Percentiles rank a stretch among this genome's conserved stretches.
These are phyloP conservation scores for Verticillium isaacii DNA, from an alignment of 2,329 filamentous ascomycete species.

Conservation along the genomic window DNA sequence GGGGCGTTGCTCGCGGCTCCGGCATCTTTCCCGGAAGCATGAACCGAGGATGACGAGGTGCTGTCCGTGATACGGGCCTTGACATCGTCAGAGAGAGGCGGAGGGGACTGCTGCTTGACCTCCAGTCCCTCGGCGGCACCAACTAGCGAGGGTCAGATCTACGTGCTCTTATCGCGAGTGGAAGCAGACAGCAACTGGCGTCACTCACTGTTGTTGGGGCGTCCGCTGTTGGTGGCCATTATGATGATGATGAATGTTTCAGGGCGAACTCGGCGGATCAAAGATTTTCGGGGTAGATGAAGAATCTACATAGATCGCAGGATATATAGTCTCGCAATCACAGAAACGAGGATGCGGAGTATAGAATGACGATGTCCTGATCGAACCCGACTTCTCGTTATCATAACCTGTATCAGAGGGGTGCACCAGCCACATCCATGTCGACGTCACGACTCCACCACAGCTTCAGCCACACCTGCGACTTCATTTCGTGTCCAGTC, in stretches of 20 bases:
- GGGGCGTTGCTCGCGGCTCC: slow-evolving; percentile 24
- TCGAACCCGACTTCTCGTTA: slow-evolving; percentile 9
- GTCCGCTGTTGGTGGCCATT: slow-evolving; percentile 53
- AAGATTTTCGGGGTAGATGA: no score
- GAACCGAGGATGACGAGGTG: slow-evolving; percentile 17
- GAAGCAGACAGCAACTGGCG: not conserved
- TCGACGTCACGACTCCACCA: not conserved
- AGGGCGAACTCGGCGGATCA: no score
- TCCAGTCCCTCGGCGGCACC: slow-evolving; percentile 33
- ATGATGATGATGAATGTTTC: slow-evolving; percentile 25
- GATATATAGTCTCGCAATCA: no score
- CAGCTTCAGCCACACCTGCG: not conserved
- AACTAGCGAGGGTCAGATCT: slow-evolving; percentile 23
- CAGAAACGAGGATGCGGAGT: slow-evolving; percentile 25
- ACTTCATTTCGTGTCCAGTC: not conserved
- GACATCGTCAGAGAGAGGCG: slow-evolving; percentile 32
- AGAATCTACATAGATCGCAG: no score
- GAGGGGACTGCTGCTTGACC: slow-evolving; percentile 32
- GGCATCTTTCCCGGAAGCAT: slow-evolving; percentile 31
- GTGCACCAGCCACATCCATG: not conserved
- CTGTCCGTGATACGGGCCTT: slow-evolving; percentile 34
- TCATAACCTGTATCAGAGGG: not conserved
- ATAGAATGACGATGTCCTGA: slow-evolving; percentile 33
- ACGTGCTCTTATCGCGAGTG: not conserved
- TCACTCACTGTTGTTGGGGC: slow-evolving; percentile 39